phyloP scores from a whole-genome alignment of 768 basidiomycete genomes.

The Pleurotus cornucopiae region DNA sequence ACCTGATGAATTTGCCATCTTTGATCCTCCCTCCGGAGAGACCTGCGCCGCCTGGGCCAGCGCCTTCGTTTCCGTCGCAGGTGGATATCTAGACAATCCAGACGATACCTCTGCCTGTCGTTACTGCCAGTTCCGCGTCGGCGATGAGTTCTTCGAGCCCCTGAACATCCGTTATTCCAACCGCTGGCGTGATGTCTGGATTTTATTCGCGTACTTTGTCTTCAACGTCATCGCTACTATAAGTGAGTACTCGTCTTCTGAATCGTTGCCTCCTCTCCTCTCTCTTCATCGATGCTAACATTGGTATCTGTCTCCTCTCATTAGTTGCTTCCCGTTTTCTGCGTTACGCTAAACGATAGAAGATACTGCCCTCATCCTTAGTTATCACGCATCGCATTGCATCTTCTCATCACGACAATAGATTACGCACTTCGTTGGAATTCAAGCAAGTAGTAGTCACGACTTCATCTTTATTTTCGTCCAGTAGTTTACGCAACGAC shows the following conservation, averaged over 20 bases:
- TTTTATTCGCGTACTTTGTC: conserved; percentile 57
- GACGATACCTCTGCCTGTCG: conserved; percentile 56
- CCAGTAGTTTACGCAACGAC: too few relatives aligned
- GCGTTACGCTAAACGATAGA: conserved; percentile 63
- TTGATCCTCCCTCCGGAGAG: conserved; percentile 70
- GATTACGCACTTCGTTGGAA: too few relatives aligned
- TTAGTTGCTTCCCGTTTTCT: conserved; percentile 66
- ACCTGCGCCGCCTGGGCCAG: conserved; percentile 69
- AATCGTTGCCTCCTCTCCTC: too few relatives aligned
- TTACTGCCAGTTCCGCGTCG: conserved; percentile 60
- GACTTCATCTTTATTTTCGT: too few relatives aligned
- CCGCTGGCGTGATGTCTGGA: conserved; percentile 68
- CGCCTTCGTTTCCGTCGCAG: conserved; percentile 55
- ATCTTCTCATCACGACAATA: background rate
- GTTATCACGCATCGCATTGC: too few relatives aligned
- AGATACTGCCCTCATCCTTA: background rate
- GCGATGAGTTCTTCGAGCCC: conserved; percentile 63
- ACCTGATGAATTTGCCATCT: conserved; percentile 62
- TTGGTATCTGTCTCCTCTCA: conserved; percentile 8
- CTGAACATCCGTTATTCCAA: conserved; percentile 60
- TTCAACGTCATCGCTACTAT: conserved; percentile 71
- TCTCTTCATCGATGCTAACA: background rate
- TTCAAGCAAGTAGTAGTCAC: too few relatives aligned
- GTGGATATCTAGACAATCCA: conserved; percentile 74
- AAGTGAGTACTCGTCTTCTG: conserved; percentile 18